Base-by-base conservation (phyloP, 1,284 basidiomycete genomes). In the Cryptococcus deneoformans region DNA sequence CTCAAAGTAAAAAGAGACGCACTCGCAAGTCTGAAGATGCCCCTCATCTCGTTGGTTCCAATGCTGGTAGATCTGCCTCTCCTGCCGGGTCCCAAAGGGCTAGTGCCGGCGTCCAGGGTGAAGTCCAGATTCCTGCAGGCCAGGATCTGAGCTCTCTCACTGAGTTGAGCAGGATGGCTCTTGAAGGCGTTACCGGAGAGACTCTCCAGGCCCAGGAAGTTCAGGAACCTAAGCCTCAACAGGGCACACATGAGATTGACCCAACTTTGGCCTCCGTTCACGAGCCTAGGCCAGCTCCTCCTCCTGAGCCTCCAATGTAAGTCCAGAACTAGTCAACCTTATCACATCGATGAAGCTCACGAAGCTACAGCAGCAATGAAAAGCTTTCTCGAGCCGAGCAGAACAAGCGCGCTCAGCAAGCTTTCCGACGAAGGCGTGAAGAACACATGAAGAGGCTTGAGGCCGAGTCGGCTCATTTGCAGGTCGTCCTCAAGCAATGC, bases 351-450 rank as follows among this genome's bases (percentile, higher is more conserved):
- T 29, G 29, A 34, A 24, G 24, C 49, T 29, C 48, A 56, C 16
- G 47, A 45, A 29, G 34, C 3, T 39, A 29, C 8, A n/a, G 34
- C 12, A 38, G 24, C 3, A n/a, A 42, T 35, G 38, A 48, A 14
- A 63, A 54, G 43, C 53, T 70, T 60, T 62, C 62, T 12, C 62
- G 75, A 9, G 72, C 76, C 2, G 75, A 76, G 58, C 76, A 77
- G 63, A 77, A 77, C 59, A 70, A 73, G 20, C 69, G 70, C 46
- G 76, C 76, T 5, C 76, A 77, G 59, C 75, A 76, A 56, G 69
- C 70, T 5, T 77, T 75, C 66, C 61, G 76, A 29, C 64, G 71
- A 47, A 54, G 70, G 39, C 64, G 76, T 36, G 76, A 77, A 56
- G 75, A 77, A 61, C 60, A 69, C 60, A 77, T 77, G 64, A 73